phyloP scores from a whole-genome alignment of 257 asterid genomes.

The Dorcoceras hygrometricum region DNA sequence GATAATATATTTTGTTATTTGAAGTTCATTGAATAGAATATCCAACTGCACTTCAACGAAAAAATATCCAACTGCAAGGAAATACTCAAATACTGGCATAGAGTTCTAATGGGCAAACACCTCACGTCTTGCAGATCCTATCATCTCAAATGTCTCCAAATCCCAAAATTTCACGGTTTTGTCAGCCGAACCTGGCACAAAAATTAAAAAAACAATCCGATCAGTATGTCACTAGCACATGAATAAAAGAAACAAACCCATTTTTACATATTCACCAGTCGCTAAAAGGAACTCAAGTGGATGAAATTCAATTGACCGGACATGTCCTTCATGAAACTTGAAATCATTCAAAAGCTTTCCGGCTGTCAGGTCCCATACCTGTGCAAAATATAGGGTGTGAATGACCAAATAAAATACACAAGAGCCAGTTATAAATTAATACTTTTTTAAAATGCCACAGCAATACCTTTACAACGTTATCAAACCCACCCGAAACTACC shows the following conservation, averaged over 20 bases:
- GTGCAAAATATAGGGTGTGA: constrained; percentile 28
- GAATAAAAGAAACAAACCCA: constrained; percentile 16
- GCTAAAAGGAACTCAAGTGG: constrained; percentile 96
- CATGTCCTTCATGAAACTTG: constrained; percentile 89
- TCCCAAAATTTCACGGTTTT: constrained; percentile 97
- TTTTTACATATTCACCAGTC: constrained; percentile 54
- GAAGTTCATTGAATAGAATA: background rate
- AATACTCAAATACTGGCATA: constrained; percentile 7
- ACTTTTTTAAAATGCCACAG: constrained; percentile 13
- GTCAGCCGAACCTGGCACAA: constrained; percentile 89
- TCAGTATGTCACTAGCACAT: constrained; percentile 9
- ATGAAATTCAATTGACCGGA: constrained; percentile 91
- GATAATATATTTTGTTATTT: no score
- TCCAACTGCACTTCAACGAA: background rate
- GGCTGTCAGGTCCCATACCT: constrained; percentile 99
- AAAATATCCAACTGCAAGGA: constrained; percentile 5
- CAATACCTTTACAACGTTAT: constrained; percentile 87
- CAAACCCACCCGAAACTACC: constrained; percentile 99
- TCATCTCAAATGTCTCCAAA: constrained; percentile 98
- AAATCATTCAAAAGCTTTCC: constrained; percentile 97
- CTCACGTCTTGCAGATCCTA: constrained; percentile 93
- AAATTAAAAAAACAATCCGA: constrained; percentile 12
- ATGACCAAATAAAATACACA: constrained; percentile 20
- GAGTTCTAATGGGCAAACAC: constrained; percentile 37
- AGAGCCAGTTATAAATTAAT: constrained; percentile 16